Evolutionary conservation across 495 filamentous ascomycete species (phyloP).

Genomic region (Neurospora sp.): DNA sequence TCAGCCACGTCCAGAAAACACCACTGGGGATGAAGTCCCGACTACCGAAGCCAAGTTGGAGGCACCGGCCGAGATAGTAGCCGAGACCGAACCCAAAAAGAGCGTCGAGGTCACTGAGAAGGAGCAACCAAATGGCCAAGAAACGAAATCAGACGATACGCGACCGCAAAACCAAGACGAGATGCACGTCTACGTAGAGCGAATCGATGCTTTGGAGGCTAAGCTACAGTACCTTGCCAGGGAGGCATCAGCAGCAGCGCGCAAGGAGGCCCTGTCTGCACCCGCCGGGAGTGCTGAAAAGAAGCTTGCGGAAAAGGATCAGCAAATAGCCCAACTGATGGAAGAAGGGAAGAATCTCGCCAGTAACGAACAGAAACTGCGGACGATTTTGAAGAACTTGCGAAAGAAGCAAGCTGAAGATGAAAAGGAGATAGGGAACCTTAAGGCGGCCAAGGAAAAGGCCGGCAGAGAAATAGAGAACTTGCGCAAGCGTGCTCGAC

Average conservation of each 20-base stretch:
- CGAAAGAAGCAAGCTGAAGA: conserved; percentile 48
- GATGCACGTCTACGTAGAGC: conserved; percentile 69
- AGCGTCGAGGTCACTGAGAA: neutral
- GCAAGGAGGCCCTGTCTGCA: conserved; percentile 49
- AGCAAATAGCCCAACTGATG: conserved; percentile 78
- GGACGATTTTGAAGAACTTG: conserved; percentile 75
- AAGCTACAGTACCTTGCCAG: conserved; percentile 82
- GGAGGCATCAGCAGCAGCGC: conserved; percentile 63
- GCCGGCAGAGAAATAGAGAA: conserved; percentile 51
- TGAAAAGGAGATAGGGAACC: conserved; percentile 54
- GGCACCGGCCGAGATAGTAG: neutral
- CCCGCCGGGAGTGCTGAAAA: conserved; percentile 57
- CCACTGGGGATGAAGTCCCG: neutral
- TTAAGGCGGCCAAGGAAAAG: conserved; percentile 55
- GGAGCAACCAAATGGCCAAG: conserved; percentile 24
- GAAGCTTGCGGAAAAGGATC: conserved; percentile 78
- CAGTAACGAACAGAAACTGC: conserved; percentile 72
- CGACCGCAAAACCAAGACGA: conserved; percentile 67
- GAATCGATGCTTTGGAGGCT: conserved; percentile 83
- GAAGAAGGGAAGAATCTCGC: conserved; percentile 88
- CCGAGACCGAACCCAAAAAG: neutral
- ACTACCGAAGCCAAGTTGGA: neutral
- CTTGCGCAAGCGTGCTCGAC: conserved; percentile 48
- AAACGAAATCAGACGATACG: conserved; percentile 47
- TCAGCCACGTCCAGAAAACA: neutral